A percentile compares a stretch with the other conserved stretches of the same genome.
These are phyloP conservation scores for Trichosporon asahii DNA, from an alignment of 1,284 basidiomycete genomes.

Conservation along the genomic window DNA sequence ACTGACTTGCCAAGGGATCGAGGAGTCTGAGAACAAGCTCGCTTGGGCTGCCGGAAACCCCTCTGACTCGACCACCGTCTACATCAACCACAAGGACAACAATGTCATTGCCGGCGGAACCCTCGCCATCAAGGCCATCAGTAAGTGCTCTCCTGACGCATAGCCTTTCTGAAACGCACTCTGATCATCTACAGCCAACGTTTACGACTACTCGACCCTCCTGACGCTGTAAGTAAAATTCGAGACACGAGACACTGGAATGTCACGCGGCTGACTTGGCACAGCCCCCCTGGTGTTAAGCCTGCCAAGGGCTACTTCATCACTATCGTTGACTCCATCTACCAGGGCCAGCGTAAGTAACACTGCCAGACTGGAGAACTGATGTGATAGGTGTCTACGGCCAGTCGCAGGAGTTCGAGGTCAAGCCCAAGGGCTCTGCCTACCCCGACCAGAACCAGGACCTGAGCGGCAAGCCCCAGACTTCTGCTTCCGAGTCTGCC, in stretches of 20 bases:
- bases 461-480: background rate
- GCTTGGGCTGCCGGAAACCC: constrained; percentile 4
- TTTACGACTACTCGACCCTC: constrained; percentile 3
- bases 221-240: background rate
- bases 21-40: constrained; percentile 6
- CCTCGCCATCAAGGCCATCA: background rate
- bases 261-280: background rate
- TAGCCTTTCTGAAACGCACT: too few species aligned
- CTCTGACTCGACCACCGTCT: background rate
- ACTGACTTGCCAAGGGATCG: background rate
- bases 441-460: constrained; percentile 10
- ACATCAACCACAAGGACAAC: constrained; percentile 11
- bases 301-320: constrained; percentile 6
- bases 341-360: background rate
- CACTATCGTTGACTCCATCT: background rate
- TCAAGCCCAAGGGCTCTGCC: constrained; percentile 7
- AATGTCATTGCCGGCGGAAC: background rate
- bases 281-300: constrained; percentile 3
- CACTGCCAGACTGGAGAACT: background rate
- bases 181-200: constrained; percentile 7
- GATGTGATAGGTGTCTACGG: background rate
- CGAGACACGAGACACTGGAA: background rate
- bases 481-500: background rate
- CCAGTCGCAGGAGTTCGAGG: constrained; percentile 9
- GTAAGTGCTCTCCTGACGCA: background rate